A percentile compares a stretch with the other conserved stretches of the same genome.
phyloP scores from a whole-genome alignment of 108 stramenopile species.

The Fragilaria radians region DNA sequence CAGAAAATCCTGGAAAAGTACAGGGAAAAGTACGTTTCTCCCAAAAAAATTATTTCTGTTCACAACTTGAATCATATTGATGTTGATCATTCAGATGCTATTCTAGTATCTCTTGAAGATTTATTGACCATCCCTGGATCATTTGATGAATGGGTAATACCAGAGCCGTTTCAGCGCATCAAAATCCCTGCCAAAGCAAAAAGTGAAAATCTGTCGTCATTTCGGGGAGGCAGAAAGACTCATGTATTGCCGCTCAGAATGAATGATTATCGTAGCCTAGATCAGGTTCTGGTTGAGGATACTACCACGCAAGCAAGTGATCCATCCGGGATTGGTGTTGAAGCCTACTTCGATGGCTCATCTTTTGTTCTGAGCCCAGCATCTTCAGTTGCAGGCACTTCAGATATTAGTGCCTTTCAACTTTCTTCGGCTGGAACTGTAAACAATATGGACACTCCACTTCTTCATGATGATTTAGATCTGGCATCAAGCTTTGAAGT shows the following conservation, averaged over 20 bases:
- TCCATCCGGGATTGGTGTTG: conserved; percentile 9
- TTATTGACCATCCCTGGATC: conserved; percentile 32
- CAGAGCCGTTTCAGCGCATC: conserved; percentile 38
- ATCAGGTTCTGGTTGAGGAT: conserved; percentile 5
- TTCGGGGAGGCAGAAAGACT: background rate
- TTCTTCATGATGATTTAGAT: background rate
- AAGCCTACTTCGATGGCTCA: conserved; percentile 2
- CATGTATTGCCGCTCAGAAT: background rate
- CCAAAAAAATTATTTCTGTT: background rate
- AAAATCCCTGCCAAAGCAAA: conserved; percentile 29
- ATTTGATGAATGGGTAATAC: conserved; percentile 69
- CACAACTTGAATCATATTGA: background rate
- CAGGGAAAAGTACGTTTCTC: background rate
- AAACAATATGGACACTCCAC: background rate
- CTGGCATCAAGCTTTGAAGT: conserved; percentile 1
- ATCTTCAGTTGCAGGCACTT: background rate
- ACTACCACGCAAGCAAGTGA: conserved; percentile 10
- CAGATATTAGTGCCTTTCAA: background rate
- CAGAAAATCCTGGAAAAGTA: conserved; percentile 19
- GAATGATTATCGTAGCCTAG: background rate
- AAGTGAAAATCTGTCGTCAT: background rate
- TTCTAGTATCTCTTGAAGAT: background rate
- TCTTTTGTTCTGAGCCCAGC: background rate
- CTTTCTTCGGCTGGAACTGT: background rate
- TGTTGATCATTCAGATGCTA: background rate